These are phyloP conservation scores for Escovopsis sp. DNA, from an alignment of 2,329 filamentous ascomycete genomes.

Conservation along the genomic window DNA sequence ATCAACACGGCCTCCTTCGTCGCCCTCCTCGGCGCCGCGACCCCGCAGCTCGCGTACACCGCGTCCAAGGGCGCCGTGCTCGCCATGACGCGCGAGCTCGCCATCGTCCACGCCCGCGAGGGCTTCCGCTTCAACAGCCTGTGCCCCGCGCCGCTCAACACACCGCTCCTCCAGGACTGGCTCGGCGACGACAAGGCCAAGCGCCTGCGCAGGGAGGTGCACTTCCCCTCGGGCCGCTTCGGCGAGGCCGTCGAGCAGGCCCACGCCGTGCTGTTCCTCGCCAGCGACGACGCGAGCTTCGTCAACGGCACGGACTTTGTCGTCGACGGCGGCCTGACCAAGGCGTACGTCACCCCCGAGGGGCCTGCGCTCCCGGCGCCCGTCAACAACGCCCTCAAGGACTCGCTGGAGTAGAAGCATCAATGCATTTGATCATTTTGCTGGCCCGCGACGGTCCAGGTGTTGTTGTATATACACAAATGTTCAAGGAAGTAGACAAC, in stretches of 20 bases:
- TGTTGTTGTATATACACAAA: too few relatives aligned
- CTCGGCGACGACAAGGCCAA: slow-evolving; percentile 76
- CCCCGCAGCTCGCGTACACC: slow-evolving; percentile 83
- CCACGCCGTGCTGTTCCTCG: slow-evolving; percentile 74
- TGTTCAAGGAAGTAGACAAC: too few relatives aligned
- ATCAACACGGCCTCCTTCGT: slow-evolving; percentile 91
- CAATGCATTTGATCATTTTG: too few relatives aligned
- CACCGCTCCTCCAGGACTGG: slow-evolving; percentile 84
- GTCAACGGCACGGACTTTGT: slow-evolving; percentile 88
- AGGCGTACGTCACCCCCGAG: slow-evolving; percentile 66
- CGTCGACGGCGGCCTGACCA: slow-evolving; percentile 91
- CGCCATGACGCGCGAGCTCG: slow-evolving; percentile 77
- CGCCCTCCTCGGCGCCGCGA: slow-evolving; percentile 72
- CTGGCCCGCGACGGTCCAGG: too few relatives aligned
- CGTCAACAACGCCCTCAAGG: slow-evolving; percentile 43
- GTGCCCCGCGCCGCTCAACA: slow-evolving; percentile 86
- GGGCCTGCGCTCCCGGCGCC: slow-evolving; percentile 40
- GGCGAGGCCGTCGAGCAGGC: slow-evolving; percentile 92
- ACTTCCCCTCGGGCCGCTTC: slow-evolving; percentile 79
- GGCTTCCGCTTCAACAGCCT: slow-evolving; percentile 80
- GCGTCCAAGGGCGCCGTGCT: slow-evolving; percentile 87
- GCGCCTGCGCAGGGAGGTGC: slow-evolving; percentile 68
- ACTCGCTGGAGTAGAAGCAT: slow-evolving; percentile 22
- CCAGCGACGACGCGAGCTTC: slow-evolving; percentile 78
- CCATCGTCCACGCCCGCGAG: slow-evolving; percentile 83